Base-by-base conservation (phyloP, 2,329 filamentous ascomycete genomes). In the Malbranchea cinnamomea region DNA sequence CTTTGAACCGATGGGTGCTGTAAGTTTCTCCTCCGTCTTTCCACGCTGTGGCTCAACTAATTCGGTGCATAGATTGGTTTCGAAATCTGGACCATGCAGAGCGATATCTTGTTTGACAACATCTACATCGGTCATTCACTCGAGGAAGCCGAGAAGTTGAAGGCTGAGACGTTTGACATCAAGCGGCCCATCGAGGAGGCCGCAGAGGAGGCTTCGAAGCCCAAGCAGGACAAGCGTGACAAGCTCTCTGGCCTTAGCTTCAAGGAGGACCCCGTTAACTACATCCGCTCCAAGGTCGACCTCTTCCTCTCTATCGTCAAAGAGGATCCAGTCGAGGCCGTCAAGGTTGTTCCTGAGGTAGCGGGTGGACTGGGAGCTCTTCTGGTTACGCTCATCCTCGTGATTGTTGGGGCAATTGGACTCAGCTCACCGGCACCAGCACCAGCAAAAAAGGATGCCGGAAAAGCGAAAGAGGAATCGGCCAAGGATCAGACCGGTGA, bases 61-160 rank as follows among this genome's bases (percentile, higher is more conserved):
- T 6, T 18, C 33, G 26, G 8, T 27, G 9, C 15, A 12, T 50
- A 84, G 79, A 85, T 95, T 63, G 89, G 89, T 48, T 95, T 95
- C 52, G 89, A 98, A 63, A 87, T 98, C 64, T 98, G 89, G 89
- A 95, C 89, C 49, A 98, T 98, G 89, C 87, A 94, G 65, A 92
- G 76, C 57, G 80, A 94, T 54, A 95, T 98, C 47, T 78, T 94
- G 49, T 95, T 98, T 50, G 83, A 95, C 74, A 98, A 98, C 76
- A 91, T 98, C 68, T 98, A 95, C 73, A 84, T 98, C 56, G 89
- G 89, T 41, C 89, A 98, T 74, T 95, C 87, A 12, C 57, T 89
- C 45, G 83, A 83, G 52, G 89, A 98, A 45, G 89, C 89, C 39
- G 74, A 79, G 59, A 79, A 85, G 64, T 68, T 98, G 51, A 79